Base-by-base conservation (phyloP, 73 alveolate genomes). In the Diophrys sp. region DNA sequence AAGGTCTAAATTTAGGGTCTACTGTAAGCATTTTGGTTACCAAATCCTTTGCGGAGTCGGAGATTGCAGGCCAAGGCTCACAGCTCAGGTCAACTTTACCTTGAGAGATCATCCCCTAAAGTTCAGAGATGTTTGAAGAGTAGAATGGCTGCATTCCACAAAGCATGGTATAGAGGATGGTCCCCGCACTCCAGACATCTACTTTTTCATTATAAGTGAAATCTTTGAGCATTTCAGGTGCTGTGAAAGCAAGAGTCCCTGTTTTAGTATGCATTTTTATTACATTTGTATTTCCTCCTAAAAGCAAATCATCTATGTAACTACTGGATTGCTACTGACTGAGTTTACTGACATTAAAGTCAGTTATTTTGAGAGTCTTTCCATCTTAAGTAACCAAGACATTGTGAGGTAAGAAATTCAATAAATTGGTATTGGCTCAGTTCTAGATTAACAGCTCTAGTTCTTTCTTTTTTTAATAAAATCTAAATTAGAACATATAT, bases 171-270 rank as follows among this genome's bases (percentile, higher is more conserved):
- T 87, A 87, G 0, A 87, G 86, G 25, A 87, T 82, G 11, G 80
- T 82, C n/a, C 94, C 94, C 30, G 80, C 80, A 55, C 87, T 73
- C 94, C 94, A 87, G 0, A 87, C 79, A 75, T 87, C 94, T 30
- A 87, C 85, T 69, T 81, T 70, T 1, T 81, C 74, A 44, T 44
- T 44, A 44, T 44, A 44, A 44, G 62, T 11, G 18, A 44, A 44
- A 18, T 44, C 18, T 11, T 5, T 44, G 5, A 44, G 5, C 62
- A 44, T 44, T 33, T 82, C 90, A n/a, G 90, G 90, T 24, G 90
- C 84, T 33, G 79, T 67, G 56, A 56, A 68, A 1, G 90, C 79
- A 0, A 74, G 54, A 14, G 90, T 82, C 0, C 90, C 90, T 0
- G 90, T 82, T 55, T 82, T 70, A 1, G 90, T 82, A 57, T 54